These are phyloP conservation scores for Zygosaccharomyces pseudobailii DNA, from an alignment of 1,139 yeast species.

Conservation along the genomic window DNA sequence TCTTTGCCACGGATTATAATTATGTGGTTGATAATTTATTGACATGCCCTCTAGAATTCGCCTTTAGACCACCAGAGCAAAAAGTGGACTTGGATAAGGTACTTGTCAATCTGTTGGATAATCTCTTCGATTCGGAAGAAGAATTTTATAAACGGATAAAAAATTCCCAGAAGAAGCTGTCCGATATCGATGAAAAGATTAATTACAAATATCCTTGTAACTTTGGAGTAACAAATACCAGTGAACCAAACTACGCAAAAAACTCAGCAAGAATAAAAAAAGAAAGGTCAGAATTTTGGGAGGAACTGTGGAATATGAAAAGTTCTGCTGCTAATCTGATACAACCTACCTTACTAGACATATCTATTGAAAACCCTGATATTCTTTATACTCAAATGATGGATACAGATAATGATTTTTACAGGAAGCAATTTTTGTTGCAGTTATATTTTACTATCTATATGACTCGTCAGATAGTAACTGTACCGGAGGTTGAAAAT, in stretches of 20 bases:
- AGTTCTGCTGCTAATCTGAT: slow-evolving; percentile 9
- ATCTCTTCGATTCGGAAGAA: slow-evolving; percentile 25
- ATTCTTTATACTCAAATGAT: slow-evolving; percentile 23
- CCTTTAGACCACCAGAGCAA: slow-evolving; percentile 16
- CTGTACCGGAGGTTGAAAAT: slow-evolving; percentile 18
- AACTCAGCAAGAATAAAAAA: slow-evolving; percentile 13
- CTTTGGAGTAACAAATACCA: slow-evolving; percentile 8
- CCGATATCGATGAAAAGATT: slow-evolving; percentile 17
- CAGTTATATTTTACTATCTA: slow-evolving; percentile 22
- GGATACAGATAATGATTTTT: slow-evolving; percentile 22
- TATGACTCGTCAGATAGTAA: slow-evolving; percentile 21
- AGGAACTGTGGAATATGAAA: slow-evolving; percentile 5
- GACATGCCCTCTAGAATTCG: slow-evolving; percentile 23
- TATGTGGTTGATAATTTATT: slow-evolving; percentile 22
- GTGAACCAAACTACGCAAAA: slow-evolving; percentile 19
- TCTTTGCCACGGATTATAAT: slow-evolving; percentile 23
- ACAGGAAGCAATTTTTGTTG: slow-evolving; percentile 28
- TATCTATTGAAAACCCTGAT: slow-evolving; percentile 18
- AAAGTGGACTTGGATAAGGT: slow-evolving; percentile 24
- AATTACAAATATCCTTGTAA: slow-evolving; percentile 19
- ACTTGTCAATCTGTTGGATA: slow-evolving; percentile 24
- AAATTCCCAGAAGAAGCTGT: slow-evolving; percentile 12
- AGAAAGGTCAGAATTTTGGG: slow-evolving; percentile 20
- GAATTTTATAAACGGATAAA: slow-evolving; percentile 23
- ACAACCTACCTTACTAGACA: slow-evolving; percentile 24